Evolutionary conservation across 2,329 filamentous ascomycete species (phyloP), one percentile per base, ranked within the genome.

Genomic region (Apiospora sp.): DNA sequence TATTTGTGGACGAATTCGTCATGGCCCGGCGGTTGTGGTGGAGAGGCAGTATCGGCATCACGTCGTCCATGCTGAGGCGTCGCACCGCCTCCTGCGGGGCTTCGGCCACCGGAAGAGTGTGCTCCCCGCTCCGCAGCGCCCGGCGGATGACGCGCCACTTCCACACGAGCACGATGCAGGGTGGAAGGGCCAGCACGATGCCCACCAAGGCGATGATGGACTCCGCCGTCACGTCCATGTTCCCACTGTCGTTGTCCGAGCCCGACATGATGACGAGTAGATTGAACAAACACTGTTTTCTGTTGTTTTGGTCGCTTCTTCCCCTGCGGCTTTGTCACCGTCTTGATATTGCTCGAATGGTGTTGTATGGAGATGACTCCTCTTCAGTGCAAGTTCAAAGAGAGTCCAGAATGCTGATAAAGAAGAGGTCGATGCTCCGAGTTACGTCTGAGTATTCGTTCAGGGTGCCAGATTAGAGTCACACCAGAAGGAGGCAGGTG

Each of bases 141-240:
- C 54, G 27, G 54, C 54, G 54, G 54, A 61, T 61, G 54, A 61
- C 7, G 54, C 54, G 54, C 54, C 54, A 61, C 30, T 61, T 61
- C 54, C 54, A 61, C 27, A 61, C 54, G 30, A 61, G 30, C 16
- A 61, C 54, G 16, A 37, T 34, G 54, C 54, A 61, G 3, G 51
- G 54, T 2, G 54, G 54, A 14, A 61, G 54, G 27, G 54, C 54
- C 7, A 61, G 54, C 27, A 61, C 54, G 8, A 61, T 16, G 54
- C 54, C 54, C 14, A 61, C 54, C 6, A 61, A 19, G 30, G 54
- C 54, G 27, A 61, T 61, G 54, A 61, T 61, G 54, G 54, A 34
- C 54, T 61, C 54, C 7, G 54, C 30, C 54, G 54, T 61, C 54
- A 61, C 54, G 30, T 34, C 34, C 54, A 61, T 61, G 27, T 61